Evolutionary conservation across 768 basidiomycete genomes (phyloP), one percentile per base, ranked within the genome.

Genomic region (Tricholomella constricta): DNA sequence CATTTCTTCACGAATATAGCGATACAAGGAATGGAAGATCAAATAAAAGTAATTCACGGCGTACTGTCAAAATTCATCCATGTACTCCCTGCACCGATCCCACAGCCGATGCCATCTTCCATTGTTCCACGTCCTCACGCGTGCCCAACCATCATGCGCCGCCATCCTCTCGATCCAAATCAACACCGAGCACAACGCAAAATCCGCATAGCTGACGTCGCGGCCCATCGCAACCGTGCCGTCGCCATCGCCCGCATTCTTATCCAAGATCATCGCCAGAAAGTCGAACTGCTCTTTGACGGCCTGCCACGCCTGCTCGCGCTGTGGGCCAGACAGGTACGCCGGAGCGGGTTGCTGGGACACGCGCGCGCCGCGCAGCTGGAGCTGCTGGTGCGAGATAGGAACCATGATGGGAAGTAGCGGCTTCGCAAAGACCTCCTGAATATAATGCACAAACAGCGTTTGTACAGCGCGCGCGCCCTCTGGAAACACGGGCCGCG

Each of bases 131-230:
- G 79, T 76, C 45, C 81, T 69, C n/a, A 90, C 77, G 48, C 82
- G 71, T 20, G 76, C 71, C 88, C 88, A 91, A 12, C 84, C 86
- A 56, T 89, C 86, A 51, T 85, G 82, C n/a, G 85, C 78, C 3
- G 86, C 80, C 63, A 89, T 81, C 43, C 80, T 75, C 64, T 89
- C 83, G 36, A 89, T 84, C 87, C 86, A 91, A 41, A 89, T 78
- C 36, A 90, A 68, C 15, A 87, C 78, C 0, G 88, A 81, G 58
- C 86, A 88, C 19, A 91, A 68, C 4, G 85, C 82, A 62, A 90
- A 89, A 59, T 90, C 88, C 2, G 85, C 86, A 58, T 89, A 88
- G 9, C 80, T 82, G 45, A 89, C 74, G 17, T 86, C 83, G 31
- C 76, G 71, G 3, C 88, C 88, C 77, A 83, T 83, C 14, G 71